Evolutionary conservation across 1,139 yeast species (phyloP), one percentile per base, ranked within the genome.

Genomic region (Zygoascus hellenicus): DNA sequence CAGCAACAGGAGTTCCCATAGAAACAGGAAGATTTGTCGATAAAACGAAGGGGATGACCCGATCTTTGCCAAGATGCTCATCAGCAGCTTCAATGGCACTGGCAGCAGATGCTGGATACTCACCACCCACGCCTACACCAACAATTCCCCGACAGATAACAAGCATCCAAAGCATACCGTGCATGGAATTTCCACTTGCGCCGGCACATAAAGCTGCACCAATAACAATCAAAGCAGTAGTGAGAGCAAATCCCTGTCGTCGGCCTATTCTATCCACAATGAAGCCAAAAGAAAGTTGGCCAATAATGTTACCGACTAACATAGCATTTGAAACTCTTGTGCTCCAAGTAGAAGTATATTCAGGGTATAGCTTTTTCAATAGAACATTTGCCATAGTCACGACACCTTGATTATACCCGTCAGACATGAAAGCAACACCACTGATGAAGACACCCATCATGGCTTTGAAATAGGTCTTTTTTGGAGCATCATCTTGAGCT

Each of bases 61-160:
- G 76, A 68, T 89, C 88, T 70, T 96, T 81, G 50, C 76, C 75
- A 50, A 95, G 94, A n/a, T 9, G 71, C 58, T 80, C 72, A 48
- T 84, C 81, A 36, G 95, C 83, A 43, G 94, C 92, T 67, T 89
- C 97, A 26, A 96, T 88, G 54, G 95, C 88, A 43, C 95, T 90
- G 19, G 89, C 90, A 2, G 95, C 84, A 37, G 95, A 86, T 15
- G 94, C 83, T 36, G 96, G 95, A 63, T 89, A 89, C 68, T 89
- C 97, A 42, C 94, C 89, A n/a, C 72, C 72, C 46, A 73, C 71
- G 54, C 89, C 94, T 55, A 83, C 74, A 65, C 96, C 96, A 47
- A 88, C 71, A 63, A 89, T 82, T 66, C 86, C 86, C 64, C 97
- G 76, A 64, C 83, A 85, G 15, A 81, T 81, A 9, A 95, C 86